phyloP scores from a whole-genome alignment of 225 moss, liverwort and hornwort genomes.

The Pseudoscleropodium purum region DNA sequence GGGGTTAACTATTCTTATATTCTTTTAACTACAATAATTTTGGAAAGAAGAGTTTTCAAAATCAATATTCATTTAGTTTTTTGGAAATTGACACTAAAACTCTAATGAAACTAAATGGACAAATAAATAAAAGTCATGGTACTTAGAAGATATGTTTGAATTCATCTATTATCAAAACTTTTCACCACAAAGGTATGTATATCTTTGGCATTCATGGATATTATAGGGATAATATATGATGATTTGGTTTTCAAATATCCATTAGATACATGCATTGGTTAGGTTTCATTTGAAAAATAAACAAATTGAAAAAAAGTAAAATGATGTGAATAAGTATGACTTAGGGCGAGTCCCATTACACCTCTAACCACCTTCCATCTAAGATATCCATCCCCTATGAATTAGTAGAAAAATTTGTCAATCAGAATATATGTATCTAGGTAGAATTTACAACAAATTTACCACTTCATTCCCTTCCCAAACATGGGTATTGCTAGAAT shows the following conservation, averaged over 20 bases:
- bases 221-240: background rate
- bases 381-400: background rate
- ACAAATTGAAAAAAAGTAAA: background rate
- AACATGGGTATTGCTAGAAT: fast-evolving
- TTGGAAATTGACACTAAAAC: background rate
- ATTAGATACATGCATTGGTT: background rate
- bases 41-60: background rate
- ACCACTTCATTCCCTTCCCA: background rate
- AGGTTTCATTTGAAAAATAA: background rate
- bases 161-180: background rate
- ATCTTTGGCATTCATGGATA: background rate
- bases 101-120: background rate
- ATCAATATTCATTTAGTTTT: background rate
- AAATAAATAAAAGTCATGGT: background rate
- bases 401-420: background rate
- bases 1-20: background rate
- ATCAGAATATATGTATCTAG: fast-evolving
- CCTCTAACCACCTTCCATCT: background rate
- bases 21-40: background rate
- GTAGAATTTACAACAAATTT: background rate
- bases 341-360: background rate
- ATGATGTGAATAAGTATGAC: background rate
- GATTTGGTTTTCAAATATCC: background rate
- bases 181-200: background rate
- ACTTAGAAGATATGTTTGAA: background rate